Conservation (phyloP, 106 monocot genomes). For the Dioscorea dumetorum region DNA sequence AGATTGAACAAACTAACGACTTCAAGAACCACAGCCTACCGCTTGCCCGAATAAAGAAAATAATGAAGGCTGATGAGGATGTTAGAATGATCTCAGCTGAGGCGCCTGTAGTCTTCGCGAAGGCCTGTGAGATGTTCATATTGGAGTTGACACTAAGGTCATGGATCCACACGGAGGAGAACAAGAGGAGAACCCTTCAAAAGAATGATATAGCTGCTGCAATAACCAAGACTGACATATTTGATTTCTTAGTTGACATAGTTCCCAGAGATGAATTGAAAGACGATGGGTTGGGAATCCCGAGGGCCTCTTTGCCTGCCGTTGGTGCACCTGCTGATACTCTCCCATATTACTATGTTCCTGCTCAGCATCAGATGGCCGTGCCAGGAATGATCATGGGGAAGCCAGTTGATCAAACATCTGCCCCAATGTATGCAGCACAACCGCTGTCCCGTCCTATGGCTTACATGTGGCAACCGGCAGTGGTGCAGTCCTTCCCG, state of each 20-base stretch:
- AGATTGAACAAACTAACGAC: slow-evolving; percentile 30
- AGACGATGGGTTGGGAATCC: slow-evolving; percentile 51
- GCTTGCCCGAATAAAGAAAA: slow-evolving; percentile 60
- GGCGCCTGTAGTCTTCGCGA: slow-evolving; percentile 49
- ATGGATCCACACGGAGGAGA: slow-evolving; percentile 71
- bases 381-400: slow-evolving; percentile 42
- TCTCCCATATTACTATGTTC: slow-evolving; percentile 43
- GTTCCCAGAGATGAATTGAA: slow-evolving; percentile 65
- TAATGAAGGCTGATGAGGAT: slow-evolving; percentile 71
- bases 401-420: slow-evolving; percentile 25
- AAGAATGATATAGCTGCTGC: slow-evolving; percentile 75
- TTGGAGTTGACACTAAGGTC: slow-evolving; percentile 57
- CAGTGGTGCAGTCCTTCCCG: slow-evolving; percentile 2
- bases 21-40: slow-evolving; percentile 63
- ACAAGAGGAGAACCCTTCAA: slow-evolving; percentile 71
- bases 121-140: slow-evolving; percentile 77
- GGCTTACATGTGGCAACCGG: slow-evolving; percentile 29
- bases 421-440: slow-evolving; percentile 4
- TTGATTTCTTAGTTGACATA: slow-evolving; percentile 77
- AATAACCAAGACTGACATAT: slow-evolving; percentile 60
- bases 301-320: slow-evolving; percentile 23
- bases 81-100: slow-evolving; percentile 61
- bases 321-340: slow-evolving; percentile 30
- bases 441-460: slow-evolving; percentile 13
- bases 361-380: slow-evolving; percentile 20